Evolutionary conservation across 2,329 filamentous ascomycete genomes (phyloP).

Genomic region (Chaetothyriales sp.): DNA sequence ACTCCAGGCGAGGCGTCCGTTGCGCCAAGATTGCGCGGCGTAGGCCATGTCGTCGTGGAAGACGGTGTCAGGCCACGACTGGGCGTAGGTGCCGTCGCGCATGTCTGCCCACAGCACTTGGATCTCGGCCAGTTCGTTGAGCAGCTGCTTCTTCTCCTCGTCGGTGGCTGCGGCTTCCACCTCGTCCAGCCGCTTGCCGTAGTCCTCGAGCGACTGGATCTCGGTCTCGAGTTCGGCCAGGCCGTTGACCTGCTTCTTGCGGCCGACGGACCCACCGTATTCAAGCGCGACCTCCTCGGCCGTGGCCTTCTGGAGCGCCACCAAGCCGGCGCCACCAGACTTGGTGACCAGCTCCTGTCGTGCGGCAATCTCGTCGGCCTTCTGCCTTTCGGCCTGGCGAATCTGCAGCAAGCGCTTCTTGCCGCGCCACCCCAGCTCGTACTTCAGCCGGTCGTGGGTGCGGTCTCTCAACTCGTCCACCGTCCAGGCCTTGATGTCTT

Average conservation of each 20-base stretch:
- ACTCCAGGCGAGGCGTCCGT: neutral
- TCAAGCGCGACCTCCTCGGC: neutral
- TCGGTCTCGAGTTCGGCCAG: conserved; percentile 1
- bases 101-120: conserved; percentile 35
- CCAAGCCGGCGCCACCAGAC: neutral
- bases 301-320: neutral
- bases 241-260: neutral
- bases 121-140: conserved; percentile 23
- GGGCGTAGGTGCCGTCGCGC: conserved; percentile 37
- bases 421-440: conserved; percentile 6
- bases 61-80: conserved; percentile 31
- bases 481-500: conserved; percentile 29
- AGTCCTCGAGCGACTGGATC: conserved; percentile 3
- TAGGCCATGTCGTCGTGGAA: conserved; percentile 29
- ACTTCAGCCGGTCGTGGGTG: conserved; percentile 5
- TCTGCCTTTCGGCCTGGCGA: conserved; percentile 4
- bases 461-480: conserved; percentile 12
- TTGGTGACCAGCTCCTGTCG: conserved; percentile 1
- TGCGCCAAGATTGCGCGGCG: neutral
- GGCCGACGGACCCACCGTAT: neutral
- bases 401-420: conserved; percentile 5
- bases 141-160: conserved; percentile 17
- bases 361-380: conserved; percentile 2
- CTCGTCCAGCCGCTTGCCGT: conserved; percentile 1
- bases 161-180: neutral